phyloP scores from a whole-genome alignment of 805 yeast genomes.

The Zygotorulaspora florentina region DNA sequence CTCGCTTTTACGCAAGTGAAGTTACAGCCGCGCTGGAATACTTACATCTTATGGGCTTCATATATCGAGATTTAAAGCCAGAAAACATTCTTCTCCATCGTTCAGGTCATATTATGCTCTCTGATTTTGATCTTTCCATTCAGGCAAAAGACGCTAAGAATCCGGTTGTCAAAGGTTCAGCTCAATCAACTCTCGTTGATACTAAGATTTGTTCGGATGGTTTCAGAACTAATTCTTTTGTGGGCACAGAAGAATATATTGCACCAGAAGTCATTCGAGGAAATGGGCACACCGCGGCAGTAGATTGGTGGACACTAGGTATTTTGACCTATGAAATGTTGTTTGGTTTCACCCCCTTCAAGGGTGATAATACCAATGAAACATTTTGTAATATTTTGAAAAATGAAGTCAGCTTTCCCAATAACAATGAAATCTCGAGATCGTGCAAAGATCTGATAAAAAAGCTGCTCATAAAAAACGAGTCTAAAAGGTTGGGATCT shows the following conservation, averaged over 20 bases:
- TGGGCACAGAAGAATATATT: constrained; percentile 97
- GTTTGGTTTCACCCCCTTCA: constrained; percentile 94
- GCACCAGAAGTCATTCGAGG: constrained; percentile 98
- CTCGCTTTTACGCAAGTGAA: constrained; percentile 91
- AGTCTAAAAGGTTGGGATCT: constrained; percentile 82
- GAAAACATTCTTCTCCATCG: constrained; percentile 92
- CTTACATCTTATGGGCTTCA: constrained; percentile 93
- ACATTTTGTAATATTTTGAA: constrained; percentile 87
- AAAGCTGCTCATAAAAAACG: constrained; percentile 84
- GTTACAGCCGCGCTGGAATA: constrained; percentile 96
- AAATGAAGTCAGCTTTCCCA: constrained; percentile 77
- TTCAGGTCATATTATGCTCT: constrained; percentile 96
- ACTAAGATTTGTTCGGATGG: constrained; percentile 95
- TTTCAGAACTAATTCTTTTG: constrained; percentile 95
- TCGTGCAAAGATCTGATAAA: constrained; percentile 75
- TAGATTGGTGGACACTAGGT: constrained; percentile 99
- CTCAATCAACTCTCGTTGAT: constrained; percentile 50
- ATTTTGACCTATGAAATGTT: constrained; percentile 91
- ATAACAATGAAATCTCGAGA: constrained; percentile 60
- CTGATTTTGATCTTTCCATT: constrained; percentile 93
- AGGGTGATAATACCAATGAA: constrained; percentile 81
- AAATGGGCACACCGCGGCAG: constrained; percentile 95
- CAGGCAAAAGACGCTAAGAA: constrained; percentile 73
- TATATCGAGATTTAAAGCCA: constrained; percentile 93
- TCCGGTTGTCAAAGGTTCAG: constrained; percentile 43